Evolutionary conservation across 352 stramenopile species (phyloP), one percentile per base, ranked within the genome.

Genomic region (Globisporangium abappressorium): DNA sequence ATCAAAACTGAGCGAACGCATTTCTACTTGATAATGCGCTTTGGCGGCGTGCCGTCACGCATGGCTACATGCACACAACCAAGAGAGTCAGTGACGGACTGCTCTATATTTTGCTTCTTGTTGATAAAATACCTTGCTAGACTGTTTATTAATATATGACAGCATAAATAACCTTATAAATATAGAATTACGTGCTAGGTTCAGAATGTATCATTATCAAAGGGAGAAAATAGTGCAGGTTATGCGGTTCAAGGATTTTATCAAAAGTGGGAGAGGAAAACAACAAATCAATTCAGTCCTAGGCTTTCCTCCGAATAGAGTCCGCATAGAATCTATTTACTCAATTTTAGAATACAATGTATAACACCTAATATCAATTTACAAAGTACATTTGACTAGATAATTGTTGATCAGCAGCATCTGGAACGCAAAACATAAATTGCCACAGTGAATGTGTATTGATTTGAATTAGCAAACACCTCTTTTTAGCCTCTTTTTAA

Each of bases 221-320:
- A 24, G 43, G 43, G 3, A 22, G 5, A 12, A 51, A 43, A n/a
- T 24, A 51, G 43, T 11, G 43, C 43, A 51, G 15, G 43, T 51
- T 51, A 5, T 49, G 43, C 22, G 43, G 43, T 18, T 7, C 22
- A 8, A 51, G 18, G 6, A 9, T 51, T 51, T 51, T 51, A 2
- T 11, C 3, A 7, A 22, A 28, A 57, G 14, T 57, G 53, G 55
- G 28, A 60, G 55, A 46, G 55, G 9, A 60, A 60, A 7, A 7
- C 26, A 5, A 20, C 15, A 57, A 60, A 60, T 60, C 55, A 22
- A 60, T 60, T 60, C 55, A 60, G 55, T 14, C 22, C 26, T 18
- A 12, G n/a, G 4, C 3, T 18, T 14, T 43, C 18, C 28, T 46
- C 55, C 9, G 18, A 60, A 28, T 41, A 28, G 24, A 20, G 6